These are phyloP conservation scores for Chlamydomonas schloesseri DNA, from an alignment of 139 green algal genomes.

Conservation along the genomic window DNA sequence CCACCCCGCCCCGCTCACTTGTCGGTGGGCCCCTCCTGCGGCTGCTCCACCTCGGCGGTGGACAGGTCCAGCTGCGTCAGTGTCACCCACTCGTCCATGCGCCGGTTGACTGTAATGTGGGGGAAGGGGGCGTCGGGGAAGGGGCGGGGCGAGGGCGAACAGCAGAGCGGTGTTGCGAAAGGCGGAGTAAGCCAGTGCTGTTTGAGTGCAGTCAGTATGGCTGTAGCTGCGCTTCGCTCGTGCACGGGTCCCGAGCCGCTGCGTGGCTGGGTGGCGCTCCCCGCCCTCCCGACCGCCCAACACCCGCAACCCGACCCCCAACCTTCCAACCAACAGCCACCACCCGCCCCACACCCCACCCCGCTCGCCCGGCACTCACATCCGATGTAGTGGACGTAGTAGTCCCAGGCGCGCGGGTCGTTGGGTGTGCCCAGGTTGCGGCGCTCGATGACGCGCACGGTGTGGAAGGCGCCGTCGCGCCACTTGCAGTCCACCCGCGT, in stretches of 20 bases:
- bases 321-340: no score
- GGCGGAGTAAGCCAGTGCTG: no score
- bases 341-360: no score
- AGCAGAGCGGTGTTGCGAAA: no score
- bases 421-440: conserved; percentile 46
- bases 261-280: no score
- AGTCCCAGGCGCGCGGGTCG: conserved; percentile 79
- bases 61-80: conserved; percentile 86
- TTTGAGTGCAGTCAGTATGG: no score
- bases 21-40: conserved; percentile 65
- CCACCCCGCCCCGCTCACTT: conserved; percentile 35
- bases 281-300: no score
- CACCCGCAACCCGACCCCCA: no score
- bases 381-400: conserved; percentile 97
- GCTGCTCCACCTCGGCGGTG: conserved; percentile 71
- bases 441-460: conserved; percentile 89
- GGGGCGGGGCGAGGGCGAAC: no score
- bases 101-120: conserved; percentile 93
- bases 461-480: conserved; percentile 83
- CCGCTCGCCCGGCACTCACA: conserved; percentile 11
- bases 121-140: neutral
- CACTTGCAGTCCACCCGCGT: conserved; percentile 84
- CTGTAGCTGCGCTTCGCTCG: no score
- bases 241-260: no score
- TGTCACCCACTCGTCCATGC: conserved; percentile 96